These are phyloP conservation scores for Canavalia gladiata DNA, from an alignment of 306 rosid species.

Conservation along the genomic window DNA sequence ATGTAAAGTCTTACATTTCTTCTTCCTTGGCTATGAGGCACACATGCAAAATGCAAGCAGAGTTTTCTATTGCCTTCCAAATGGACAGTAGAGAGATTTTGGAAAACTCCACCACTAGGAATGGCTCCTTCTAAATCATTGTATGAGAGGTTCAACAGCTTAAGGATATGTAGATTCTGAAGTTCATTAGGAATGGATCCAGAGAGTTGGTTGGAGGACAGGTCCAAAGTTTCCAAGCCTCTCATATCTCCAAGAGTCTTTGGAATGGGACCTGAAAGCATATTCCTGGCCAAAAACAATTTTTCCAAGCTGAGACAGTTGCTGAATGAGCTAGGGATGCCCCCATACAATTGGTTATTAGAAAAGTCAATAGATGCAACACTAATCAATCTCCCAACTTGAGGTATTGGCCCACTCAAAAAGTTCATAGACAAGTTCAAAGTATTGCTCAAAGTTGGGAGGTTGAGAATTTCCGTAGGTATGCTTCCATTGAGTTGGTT, in stretches of 20 bases:
- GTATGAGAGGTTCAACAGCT: conserved; percentile 65
- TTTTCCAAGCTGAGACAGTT: conserved; percentile 68
- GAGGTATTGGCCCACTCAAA: conserved; percentile 73
- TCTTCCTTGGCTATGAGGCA: conserved; percentile 36
- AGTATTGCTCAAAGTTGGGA: conserved; percentile 59
- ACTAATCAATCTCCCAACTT: conserved; percentile 50
- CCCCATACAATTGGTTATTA: conserved; percentile 59
- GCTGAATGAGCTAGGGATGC: conserved; percentile 65
- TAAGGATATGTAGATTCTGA: conserved; percentile 55
- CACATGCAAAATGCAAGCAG: conserved; percentile 57
- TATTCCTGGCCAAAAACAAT: conserved; percentile 60
- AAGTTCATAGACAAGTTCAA: conserved; percentile 70
- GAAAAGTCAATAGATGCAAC: conserved; percentile 70
- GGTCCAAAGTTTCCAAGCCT: conserved; percentile 71
- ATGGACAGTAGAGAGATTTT: conserved; percentile 53
- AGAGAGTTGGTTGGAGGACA: conserved; percentile 77
- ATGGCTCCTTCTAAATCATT: conserved; percentile 72
- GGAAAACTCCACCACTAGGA: conserved; percentile 68
- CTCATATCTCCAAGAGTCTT: conserved; percentile 54
- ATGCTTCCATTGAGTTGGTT: conserved; percentile 74
- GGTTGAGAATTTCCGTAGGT: conserved; percentile 62
- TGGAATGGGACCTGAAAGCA: conserved; percentile 76
- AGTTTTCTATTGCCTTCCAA: conserved; percentile 74
- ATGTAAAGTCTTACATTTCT: conserved; percentile 40
- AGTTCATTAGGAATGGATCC: conserved; percentile 73